Base-by-base conservation (phyloP, 176 grass and related monocot genomes). In the Eremochloa ophiuroides region DNA sequence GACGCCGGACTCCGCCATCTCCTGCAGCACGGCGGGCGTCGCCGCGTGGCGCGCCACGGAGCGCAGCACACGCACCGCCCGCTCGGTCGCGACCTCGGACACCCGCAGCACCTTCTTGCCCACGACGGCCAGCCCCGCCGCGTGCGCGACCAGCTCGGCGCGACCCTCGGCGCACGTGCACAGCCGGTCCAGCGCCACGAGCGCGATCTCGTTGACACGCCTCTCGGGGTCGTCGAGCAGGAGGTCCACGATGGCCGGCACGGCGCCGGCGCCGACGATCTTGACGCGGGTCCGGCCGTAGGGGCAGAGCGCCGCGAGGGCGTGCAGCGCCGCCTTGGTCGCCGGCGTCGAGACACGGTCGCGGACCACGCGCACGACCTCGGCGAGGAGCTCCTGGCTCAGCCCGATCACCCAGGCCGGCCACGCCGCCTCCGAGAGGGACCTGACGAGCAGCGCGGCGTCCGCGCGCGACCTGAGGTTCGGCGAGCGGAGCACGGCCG, bases 141-240 rank as follows among this genome's bases (percentile, higher is more conserved):
- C 86, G 66, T 99, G 93, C 34, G 83, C 81, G 1, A 87, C 81
- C 42, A 98, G 77, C 66, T 91, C 95, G 20, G 92, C 90, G 61
- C 95, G 74, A 8, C 95, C 95, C 85, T 98, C 95, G 27, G 95
- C 95, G 76, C 95, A 98, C 27, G 78, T 86, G 66, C 95, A 98
- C 25, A 98, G 41, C 66, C 88, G 78, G 80, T 94, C 95, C 51
- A 94, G 76, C 60, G 73, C 88, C 7, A 76, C 88, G 22, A 99
- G 83, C 66, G 82, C 87, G 22, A 91, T 23, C 87, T 95, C 92
- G 75, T 84, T 94, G 22, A 87, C 71, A 14, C 92, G 81, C 75
- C 84, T 34, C 26, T 98, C 92, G 4, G 92, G 84, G 11, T 83
- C 81, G 55, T 93, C 88, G 2, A 95, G 91, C 17, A 99, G 82